Conservation (phyloP, 331 rosid species). For the Malus hybrid region DNA sequence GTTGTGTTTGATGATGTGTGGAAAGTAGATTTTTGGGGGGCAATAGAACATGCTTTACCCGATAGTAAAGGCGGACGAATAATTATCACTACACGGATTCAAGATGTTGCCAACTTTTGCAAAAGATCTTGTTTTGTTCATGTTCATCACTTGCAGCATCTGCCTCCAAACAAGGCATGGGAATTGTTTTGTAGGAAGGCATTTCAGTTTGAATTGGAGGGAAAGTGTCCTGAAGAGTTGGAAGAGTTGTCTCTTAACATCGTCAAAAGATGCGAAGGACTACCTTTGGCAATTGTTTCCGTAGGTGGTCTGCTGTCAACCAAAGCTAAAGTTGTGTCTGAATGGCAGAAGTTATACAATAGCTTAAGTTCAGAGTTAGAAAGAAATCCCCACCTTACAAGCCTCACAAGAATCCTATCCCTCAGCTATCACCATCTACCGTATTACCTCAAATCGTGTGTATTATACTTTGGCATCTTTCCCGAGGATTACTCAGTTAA, state of each 20-base stretch:
- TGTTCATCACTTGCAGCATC: background rate
- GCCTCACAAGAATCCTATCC: background rate
- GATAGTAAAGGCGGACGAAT: background rate
- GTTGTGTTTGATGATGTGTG: constrained; percentile 2
- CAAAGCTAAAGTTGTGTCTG: background rate
- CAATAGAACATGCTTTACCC: constrained; percentile 5
- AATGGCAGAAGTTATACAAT: constrained; percentile 10
- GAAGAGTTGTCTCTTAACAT: background rate
- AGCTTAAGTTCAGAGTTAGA: constrained; percentile 7
- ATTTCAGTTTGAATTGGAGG: background rate
- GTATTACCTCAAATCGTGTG: constrained; percentile 11
- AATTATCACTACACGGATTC: constrained; percentile 7
- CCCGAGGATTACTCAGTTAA: constrained; percentile 3
- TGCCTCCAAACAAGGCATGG: constrained; percentile 2
- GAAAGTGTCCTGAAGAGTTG: background rate
- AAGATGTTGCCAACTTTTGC: background rate
- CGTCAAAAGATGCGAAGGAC: constrained; percentile 11
- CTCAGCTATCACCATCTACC: constrained; percentile 19
- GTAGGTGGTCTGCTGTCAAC: constrained; percentile 19
- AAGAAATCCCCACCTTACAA: constrained; percentile 8
- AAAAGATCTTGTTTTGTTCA: background rate
- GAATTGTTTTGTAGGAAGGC: constrained; percentile 6
- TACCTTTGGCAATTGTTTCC: constrained; percentile 21
- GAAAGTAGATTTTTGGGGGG: background rate
- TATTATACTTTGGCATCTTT: constrained; percentile 16